phyloP scores from a whole-genome alignment of 2,329 filamentous ascomycete genomes.

The Grosmannia huntii region DNA sequence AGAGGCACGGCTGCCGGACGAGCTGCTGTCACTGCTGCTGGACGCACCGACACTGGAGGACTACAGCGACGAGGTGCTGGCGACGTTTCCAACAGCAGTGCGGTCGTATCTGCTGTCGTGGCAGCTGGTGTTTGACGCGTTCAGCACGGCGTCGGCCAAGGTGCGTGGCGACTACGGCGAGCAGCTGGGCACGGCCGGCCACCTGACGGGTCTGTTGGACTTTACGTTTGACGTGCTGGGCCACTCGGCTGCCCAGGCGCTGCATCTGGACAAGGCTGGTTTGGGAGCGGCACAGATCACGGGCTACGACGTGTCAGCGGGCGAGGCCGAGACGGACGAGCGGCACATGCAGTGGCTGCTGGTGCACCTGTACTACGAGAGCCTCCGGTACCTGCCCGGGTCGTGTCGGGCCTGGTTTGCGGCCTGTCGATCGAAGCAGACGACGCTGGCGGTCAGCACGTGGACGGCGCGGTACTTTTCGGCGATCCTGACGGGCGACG shows the following conservation, averaged over 20 bases:
- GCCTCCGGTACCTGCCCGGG: conserved; percentile 62
- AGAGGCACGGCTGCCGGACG: conserved; percentile 63
- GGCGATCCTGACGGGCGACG: conserved; percentile 51
- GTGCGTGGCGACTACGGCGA: conserved; percentile 72
- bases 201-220: conserved; percentile 55
- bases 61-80: conserved; percentile 51
- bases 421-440: conserved; percentile 67
- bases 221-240: conserved; percentile 80
- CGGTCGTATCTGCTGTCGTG: conserved; percentile 79
- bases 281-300: conserved; percentile 46
- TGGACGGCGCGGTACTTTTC: conserved; percentile 86
- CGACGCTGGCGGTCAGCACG: conserved; percentile 60
- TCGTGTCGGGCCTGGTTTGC: conserved; percentile 79
- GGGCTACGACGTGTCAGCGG: conserved; percentile 37
- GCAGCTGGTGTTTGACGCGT: conserved; percentile 82
- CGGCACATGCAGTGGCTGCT: conserved; percentile 72
- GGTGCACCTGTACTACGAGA: conserved; percentile 74
- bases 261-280: conserved; percentile 58
- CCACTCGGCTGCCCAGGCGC: conserved; percentile 57
- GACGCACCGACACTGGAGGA: conserved; percentile 61
- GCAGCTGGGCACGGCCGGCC: conserved; percentile 61
- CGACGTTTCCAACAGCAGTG: conserved; percentile 55
- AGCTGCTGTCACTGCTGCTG: conserved; percentile 71
- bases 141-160: conserved; percentile 63
- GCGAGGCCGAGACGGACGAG: conserved; percentile 48